These are phyloP conservation scores for Claviceps spartinae DNA, from an alignment of 2,329 filamentous ascomycete species.

Conservation along the genomic window DNA sequence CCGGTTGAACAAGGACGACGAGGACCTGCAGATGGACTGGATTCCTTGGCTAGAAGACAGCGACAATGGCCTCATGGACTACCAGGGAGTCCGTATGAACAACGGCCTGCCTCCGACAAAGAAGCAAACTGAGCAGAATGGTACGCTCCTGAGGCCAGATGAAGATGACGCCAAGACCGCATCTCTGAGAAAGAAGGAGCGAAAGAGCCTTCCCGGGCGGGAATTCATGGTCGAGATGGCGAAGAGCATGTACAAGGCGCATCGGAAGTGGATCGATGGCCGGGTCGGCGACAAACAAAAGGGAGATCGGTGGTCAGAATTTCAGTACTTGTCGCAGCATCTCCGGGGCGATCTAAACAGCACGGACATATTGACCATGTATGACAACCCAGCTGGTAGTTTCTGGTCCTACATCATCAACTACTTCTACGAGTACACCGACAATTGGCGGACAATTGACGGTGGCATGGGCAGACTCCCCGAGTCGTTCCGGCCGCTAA, in stretches of 20 bases:
- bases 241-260: slow-evolving; percentile 30
- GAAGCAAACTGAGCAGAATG: slow-evolving; percentile 31
- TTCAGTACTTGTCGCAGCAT: slow-evolving; percentile 47
- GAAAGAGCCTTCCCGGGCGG: slow-evolving; percentile 20
- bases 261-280: slow-evolving; percentile 21
- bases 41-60: slow-evolving; percentile 48
- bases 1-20: slow-evolving; percentile 37
- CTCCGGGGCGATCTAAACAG: slow-evolving; percentile 39
- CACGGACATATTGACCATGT: slow-evolving; percentile 27
- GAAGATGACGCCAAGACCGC: slow-evolving; percentile 17
- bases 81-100: slow-evolving; percentile 31
- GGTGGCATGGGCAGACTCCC: slow-evolving; percentile 21
- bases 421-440: slow-evolving; percentile 6
- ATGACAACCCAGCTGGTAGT: slow-evolving; percentile 24
- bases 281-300: slow-evolving; percentile 27
- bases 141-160: slow-evolving; percentile 20
- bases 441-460: slow-evolving; percentile 12
- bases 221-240: slow-evolving; percentile 25
- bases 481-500: slow-evolving; percentile 47
- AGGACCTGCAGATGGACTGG: slow-evolving; percentile 41
- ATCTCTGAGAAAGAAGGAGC: slow-evolving; percentile 23
- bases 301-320: slow-evolving; percentile 51
- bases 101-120: slow-evolving; percentile 40
- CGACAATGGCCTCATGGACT: slow-evolving; percentile 38
- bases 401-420: slow-evolving; percentile 29